Base-by-base conservation (phyloP, 805 yeast genomes). In the Hagleromyces aurorensis region DNA sequence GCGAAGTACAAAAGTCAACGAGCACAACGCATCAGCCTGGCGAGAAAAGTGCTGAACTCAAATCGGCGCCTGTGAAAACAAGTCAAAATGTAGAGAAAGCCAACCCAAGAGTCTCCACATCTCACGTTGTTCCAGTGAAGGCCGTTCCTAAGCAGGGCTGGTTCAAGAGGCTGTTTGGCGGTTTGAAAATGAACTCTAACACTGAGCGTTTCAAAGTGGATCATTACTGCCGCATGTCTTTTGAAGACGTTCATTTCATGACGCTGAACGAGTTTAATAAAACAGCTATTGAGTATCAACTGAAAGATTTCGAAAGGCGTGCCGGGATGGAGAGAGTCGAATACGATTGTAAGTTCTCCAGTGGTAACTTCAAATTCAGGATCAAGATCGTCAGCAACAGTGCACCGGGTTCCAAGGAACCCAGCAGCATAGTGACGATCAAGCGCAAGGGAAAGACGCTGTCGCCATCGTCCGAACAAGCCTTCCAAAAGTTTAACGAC, bases 241-340 rank as follows among this genome's bases (percentile, higher is more conserved):
- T 52, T 36, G 59, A 55, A 29, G 46, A 46, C 20, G 44, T 46
- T 6, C 54, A 53, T 33, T 35, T 43, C 28, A 23, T 52, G 12
- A 41, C 53, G 13, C 25, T 53, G 19, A 37, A 42, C 25, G 50
- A 50, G 24, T 48, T 55, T 30, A 44, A 43, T 11, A 46, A 43
- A 19, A 39, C 44, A 23, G 46, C 46, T 8, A 42, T 55, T 19
- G 50, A 44, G 16, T 51, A 48, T 26, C 40, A 43, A 12, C 26
- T 52, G 15, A 44, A 42, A 20, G 29, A 32, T 4, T 25, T 48
- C 16, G 49, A 47, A 19, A 43, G 44, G 13, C 45, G 32, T 13
- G 30, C 30, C 11, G 16, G 16, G 6, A 37, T 16, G 9, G 49
- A 48, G 18, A 40, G 26, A 17, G 51, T 54, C 7, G 55, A 45